phyloP scores from a whole-genome alignment of 1,284 basidiomycete genomes.

The Apiotrichum laibachii region DNA sequence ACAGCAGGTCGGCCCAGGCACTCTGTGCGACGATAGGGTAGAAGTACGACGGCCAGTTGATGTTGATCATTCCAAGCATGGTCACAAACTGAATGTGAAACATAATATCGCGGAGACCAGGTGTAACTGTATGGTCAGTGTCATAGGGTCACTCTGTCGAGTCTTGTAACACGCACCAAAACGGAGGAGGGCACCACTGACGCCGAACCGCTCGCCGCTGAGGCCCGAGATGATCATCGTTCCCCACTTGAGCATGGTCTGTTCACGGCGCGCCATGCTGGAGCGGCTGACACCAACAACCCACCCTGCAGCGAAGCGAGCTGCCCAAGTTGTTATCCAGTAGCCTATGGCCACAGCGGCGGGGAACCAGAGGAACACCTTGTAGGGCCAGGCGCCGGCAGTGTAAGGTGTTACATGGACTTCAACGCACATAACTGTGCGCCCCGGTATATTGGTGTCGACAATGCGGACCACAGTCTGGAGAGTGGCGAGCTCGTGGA shows the following conservation, averaged over 20 bases:
- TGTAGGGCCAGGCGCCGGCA: constrained; percentile 64
- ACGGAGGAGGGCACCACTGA: constrained; percentile 78
- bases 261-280: constrained; percentile 28
- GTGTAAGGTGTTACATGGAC: constrained; percentile 74
- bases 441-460: constrained; percentile 67
- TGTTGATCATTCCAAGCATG: constrained; percentile 82
- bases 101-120: constrained; percentile 85
- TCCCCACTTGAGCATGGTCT: constrained; percentile 59
- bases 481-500: constrained; percentile 76
- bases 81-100: constrained; percentile 79
- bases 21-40: constrained; percentile 83
- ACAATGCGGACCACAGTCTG: constrained; percentile 80
- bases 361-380: constrained; percentile 76
- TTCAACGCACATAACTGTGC: constrained; percentile 77
- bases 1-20: constrained; percentile 80
- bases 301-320: constrained; percentile 80
- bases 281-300: constrained; percentile 41
- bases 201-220: constrained; percentile 81
- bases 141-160: neutral
- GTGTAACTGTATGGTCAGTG: constrained; percentile 64
- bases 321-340: constrained; percentile 73
- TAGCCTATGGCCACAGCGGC: constrained; percentile 74
- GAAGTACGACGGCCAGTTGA: constrained; percentile 87
- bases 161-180: constrained; percentile 64
- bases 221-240: constrained; percentile 88